Base-by-base conservation (phyloP, 2,329 filamentous ascomycete genomes). In the Talaromyces sp. region DNA sequence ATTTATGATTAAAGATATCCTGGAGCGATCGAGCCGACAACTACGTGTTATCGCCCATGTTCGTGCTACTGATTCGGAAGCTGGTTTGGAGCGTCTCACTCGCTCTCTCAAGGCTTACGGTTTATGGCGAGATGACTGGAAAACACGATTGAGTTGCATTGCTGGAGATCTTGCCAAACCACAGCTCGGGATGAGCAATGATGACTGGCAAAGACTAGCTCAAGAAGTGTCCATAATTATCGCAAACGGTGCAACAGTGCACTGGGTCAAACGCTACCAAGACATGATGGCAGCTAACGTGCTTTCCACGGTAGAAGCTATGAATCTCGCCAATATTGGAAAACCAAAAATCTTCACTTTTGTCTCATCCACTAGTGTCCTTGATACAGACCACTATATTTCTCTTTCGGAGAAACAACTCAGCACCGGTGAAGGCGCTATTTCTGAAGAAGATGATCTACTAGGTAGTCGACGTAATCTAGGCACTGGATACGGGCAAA, bases 401-500 rank as follows among this genome's bases (percentile, higher is more conserved):
- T 79, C 89, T 55, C 83, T 92, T 44, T 95, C 91, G 0, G 81
- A 88, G 61, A 79, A 85, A 59, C 83, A 82, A 61, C 77, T 85
- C 34, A 81, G 81, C 10, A 83, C 83, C 34, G 89, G 89, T 9
- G 86, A 85, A 7, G 81, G 80, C 23, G 85, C 86, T 12, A 83
- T 96, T 16, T 80, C 83, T 23, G 94, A 97, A 74, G 82, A 82
- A 0, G 93, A 97, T 72, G 87, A 94, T 66, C 82, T 97, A 64
- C 80, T 85, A 67, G 91, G 92, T 59, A 93, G 90, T 69, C 83
- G 87, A 44, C 87, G 81, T 58, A 91, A 91, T 34, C 85, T 97
- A 1, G 87, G 87, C 44, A 96, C 91, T 0, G 93, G 94, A 5
- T 97, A 97, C 69, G 93, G 94, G 2, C 93, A 97, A 75, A 87